phyloP scores from a whole-genome alignment of 129 eudicot genomes.

The Flaveria robusta region DNA sequence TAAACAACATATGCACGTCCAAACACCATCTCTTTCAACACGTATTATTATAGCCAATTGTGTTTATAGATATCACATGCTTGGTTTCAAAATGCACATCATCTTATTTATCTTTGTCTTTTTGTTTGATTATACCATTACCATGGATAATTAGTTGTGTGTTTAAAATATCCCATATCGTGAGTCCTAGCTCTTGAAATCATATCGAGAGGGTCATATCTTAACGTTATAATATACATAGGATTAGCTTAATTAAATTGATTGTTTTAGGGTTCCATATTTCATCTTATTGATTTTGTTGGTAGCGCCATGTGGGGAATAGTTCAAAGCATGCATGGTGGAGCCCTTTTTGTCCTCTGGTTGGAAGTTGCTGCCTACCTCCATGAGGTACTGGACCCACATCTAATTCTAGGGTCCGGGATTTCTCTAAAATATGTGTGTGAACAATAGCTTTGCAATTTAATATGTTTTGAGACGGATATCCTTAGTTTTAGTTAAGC shows the following conservation, averaged over 20 bases:
- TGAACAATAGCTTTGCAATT: constrained; percentile 18
- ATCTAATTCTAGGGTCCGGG: constrained; percentile 36
- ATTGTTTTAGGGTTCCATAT: constrained; percentile 24
- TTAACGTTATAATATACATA: constrained; percentile 14
- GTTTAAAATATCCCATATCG: neutral
- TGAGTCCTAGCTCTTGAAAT: constrained; percentile 9
- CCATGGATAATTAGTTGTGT: neutral
- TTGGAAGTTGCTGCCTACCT: constrained; percentile 91
- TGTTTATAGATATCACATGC: neutral
- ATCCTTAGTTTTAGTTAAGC: constrained; percentile 15
- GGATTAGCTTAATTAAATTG: constrained; percentile 21
- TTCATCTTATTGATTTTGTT: constrained; percentile 55
- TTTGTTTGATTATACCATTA: neutral
- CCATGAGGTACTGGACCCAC: constrained; percentile 64
- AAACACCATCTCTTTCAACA: neutral
- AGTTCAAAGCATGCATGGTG: constrained; percentile 63
- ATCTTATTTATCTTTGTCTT: neutral
- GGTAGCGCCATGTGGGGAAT: constrained; percentile 59
- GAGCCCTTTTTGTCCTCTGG: constrained; percentile 62
- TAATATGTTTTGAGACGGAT: constrained; percentile 6
- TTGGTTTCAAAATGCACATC: neutral
- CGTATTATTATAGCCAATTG: neutral
- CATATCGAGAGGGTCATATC: constrained; percentile 12
- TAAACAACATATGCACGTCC: neutral
- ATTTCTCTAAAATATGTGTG: constrained; percentile 14